These are phyloP conservation scores for Eutypa lata DNA, from an alignment of 2,329 filamentous ascomycete species.

Conservation along the genomic window DNA sequence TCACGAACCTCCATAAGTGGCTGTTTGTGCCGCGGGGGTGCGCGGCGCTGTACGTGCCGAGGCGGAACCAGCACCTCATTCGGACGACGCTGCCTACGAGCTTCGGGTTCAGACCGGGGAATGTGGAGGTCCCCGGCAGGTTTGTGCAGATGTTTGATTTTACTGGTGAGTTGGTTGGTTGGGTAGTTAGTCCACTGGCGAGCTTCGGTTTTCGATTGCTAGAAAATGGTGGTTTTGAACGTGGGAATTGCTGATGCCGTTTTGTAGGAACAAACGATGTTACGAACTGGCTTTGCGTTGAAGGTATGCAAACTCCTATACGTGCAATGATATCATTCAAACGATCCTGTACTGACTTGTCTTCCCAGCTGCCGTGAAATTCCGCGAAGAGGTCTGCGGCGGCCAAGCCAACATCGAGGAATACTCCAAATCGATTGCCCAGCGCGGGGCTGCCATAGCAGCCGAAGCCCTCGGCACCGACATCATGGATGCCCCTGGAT, in stretches of 20 bases:
- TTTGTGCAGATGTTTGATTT: slow-evolving; percentile 35
- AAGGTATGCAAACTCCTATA: slow-evolving; percentile 15
- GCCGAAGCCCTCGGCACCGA: slow-evolving; percentile 54
- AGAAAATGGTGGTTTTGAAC: neutral
- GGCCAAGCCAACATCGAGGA: slow-evolving; percentile 55
- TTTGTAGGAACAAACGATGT: slow-evolving; percentile 59
- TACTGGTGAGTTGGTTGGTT: slow-evolving; percentile 12
- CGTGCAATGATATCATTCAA: too few species aligned
- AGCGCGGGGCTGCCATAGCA: slow-evolving; percentile 46
- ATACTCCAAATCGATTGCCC: slow-evolving; percentile 51
- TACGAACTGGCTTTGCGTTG: slow-evolving; percentile 56
- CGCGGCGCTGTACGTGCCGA: slow-evolving; percentile 61
- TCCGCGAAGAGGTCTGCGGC: slow-evolving; percentile 52
- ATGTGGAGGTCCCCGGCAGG: neutral
- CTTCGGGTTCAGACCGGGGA: slow-evolving; percentile 50
- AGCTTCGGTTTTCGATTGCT: slow-evolving; percentile 31
- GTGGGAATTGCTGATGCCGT: slow-evolving; percentile 49
- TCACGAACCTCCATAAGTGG: slow-evolving; percentile 69
- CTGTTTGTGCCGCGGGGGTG: slow-evolving; percentile 62
- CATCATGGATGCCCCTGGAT: slow-evolving; percentile 48
- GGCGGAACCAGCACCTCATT: slow-evolving; percentile 58
- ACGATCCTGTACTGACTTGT: neutral
- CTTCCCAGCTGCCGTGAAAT: slow-evolving; percentile 51
- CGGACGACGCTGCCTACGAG: slow-evolving; percentile 63
- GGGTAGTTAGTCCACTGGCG: neutral